Percentiles rank a stretch among this genome's conserved stretches.
Evolutionary conservation across 1,284 basidiomycete species (phyloP).

Genomic region (Neotropicomus parvogracilis): DNA sequence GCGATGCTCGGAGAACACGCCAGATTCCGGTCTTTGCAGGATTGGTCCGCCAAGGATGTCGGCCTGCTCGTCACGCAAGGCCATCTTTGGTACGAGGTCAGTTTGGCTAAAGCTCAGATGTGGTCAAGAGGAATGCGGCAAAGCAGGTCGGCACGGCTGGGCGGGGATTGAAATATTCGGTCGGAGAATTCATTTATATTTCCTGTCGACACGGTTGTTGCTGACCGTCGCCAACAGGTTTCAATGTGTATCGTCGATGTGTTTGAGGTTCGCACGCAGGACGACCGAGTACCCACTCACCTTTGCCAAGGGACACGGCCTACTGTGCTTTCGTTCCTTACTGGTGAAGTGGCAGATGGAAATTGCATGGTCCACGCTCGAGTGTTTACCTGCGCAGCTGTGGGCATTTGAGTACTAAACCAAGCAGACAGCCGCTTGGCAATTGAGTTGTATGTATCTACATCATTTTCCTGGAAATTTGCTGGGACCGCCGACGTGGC

Average conservation of each 20-base stretch:
- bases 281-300: too few species aligned
- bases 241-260: too few species aligned
- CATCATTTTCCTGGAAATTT: too few species aligned
- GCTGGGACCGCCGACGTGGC: neutral
- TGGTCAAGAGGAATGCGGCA: constrained; percentile 17
- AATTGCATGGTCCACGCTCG: constrained; percentile 65
- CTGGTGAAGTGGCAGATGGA: constrained; percentile 62
- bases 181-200: constrained; percentile 20
- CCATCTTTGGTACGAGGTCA: constrained; percentile 40
- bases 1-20: constrained; percentile 35
- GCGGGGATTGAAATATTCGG: constrained; percentile 25
- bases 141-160: constrained; percentile 16
- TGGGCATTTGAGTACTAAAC: constrained; percentile 75
- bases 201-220: too few species aligned
- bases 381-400: constrained; percentile 43
- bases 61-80: constrained; percentile 49
- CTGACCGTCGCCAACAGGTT: too few species aligned
- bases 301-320: constrained; percentile 68
- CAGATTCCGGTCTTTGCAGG: constrained; percentile 38
- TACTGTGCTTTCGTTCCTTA: constrained; percentile 68
- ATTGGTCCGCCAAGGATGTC: constrained; percentile 64
- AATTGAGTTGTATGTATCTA: too few species aligned
- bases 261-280: too few species aligned
- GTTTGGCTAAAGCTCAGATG: constrained; percentile 20
- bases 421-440: constrained; percentile 57